Conservation (phyloP, 139 green algal species). For the Coccomyxa sp. region DNA sequence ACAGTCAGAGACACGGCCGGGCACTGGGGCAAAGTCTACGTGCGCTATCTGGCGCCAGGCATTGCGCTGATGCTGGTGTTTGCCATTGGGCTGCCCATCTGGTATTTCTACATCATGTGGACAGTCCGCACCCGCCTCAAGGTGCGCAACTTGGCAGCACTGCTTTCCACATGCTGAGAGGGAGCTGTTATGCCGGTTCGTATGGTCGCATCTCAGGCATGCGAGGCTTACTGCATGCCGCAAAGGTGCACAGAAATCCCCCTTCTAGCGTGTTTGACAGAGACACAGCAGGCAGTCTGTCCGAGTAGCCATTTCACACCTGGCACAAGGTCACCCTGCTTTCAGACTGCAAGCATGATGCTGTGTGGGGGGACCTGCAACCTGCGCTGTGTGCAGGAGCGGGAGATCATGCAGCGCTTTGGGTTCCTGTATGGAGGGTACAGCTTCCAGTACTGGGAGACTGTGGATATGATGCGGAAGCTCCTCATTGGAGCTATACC, state of each 20-base stretch:
- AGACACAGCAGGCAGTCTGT: too few species aligned
- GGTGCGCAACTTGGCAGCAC: not conserved
- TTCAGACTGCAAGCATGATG: too few species aligned
- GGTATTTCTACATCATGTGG: constrained; percentile 29
- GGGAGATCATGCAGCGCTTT: constrained; percentile 13
- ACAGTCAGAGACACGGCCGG: constrained; percentile 1
- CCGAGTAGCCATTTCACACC: too few species aligned
- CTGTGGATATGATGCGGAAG: constrained; percentile 36
- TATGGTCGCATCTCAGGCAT: too few species aligned
- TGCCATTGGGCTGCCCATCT: constrained; percentile 23
- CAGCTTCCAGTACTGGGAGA: constrained; percentile 35
- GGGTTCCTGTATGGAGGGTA: constrained; percentile 46
- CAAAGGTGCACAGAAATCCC: too few species aligned
- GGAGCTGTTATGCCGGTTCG: too few species aligned
- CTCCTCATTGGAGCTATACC: constrained; percentile 36
- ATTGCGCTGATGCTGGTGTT: constrained; percentile 27
- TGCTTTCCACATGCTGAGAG: too few species aligned
- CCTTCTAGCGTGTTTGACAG: too few species aligned
- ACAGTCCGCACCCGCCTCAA: constrained; percentile 4
- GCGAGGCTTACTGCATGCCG: too few species aligned
- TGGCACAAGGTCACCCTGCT: too few species aligned
- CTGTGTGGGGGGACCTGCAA: too few species aligned
- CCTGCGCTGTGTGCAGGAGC: constrained; percentile 31
- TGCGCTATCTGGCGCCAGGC: constrained; percentile 30
- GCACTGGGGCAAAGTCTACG: constrained; percentile 9